Percentiles rank a stretch among this genome's conserved stretches.
Evolutionary conservation across 2,329 filamentous ascomycete genomes (phyloP).

Genomic region (Trichoderma brevicompactum): DNA sequence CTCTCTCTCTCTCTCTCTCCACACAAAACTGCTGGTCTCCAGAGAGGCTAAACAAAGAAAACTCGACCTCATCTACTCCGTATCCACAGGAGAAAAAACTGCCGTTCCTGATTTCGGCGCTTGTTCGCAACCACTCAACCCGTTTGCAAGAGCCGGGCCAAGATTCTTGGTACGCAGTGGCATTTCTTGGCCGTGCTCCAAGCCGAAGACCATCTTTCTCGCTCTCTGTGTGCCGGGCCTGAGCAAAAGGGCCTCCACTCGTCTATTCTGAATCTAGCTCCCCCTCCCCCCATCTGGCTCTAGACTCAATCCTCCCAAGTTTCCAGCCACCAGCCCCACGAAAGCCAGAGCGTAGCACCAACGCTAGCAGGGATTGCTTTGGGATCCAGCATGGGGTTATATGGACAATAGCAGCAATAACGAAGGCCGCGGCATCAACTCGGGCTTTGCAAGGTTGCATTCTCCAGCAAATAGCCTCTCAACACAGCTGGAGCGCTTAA

Average conservation of each 20-base stretch:
- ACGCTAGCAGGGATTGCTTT: neutral
- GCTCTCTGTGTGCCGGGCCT: neutral
- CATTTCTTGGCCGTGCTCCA: neutral
- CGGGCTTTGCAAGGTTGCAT: neutral
- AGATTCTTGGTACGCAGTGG: constrained; percentile 8
- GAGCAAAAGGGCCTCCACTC: neutral
- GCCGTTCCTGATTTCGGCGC: neutral
- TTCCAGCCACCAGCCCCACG: too few relatives aligned
- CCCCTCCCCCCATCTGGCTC: neutral
- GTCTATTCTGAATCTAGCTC: neutral
- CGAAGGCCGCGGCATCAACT: neutral
- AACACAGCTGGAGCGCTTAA: constrained; percentile 14
- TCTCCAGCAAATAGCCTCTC: constrained; percentile 10
- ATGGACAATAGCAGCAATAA: neutral
- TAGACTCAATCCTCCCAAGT: neutral
- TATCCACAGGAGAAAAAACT: neutral
- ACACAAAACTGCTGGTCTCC: neutral
- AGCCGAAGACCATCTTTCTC: too few relatives aligned
- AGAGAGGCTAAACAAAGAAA: neutral
- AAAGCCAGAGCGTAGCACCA: neutral
- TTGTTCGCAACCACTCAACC: neutral
- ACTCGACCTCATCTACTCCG: neutral
- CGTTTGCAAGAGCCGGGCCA: constrained; percentile 5
- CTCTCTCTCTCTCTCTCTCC: too few relatives aligned
- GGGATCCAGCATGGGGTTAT: neutral